phyloP scores from a whole-genome alignment of 352 stramenopile species.

The Phytopythium cucurbitacearum region DNA sequence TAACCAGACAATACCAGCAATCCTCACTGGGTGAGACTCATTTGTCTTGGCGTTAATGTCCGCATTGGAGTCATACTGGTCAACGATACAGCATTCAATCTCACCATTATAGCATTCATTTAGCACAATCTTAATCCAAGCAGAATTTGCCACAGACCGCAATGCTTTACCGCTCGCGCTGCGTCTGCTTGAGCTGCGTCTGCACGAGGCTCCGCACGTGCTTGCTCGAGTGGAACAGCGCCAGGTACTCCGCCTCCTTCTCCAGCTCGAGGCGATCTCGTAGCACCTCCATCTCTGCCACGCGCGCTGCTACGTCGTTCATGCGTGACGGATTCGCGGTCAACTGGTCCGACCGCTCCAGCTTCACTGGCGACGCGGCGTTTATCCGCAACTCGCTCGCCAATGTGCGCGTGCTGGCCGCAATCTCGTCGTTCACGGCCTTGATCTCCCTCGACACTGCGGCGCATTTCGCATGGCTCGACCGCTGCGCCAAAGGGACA shows the following conservation, averaged over 20 bases:
- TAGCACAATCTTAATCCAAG: too few species aligned
- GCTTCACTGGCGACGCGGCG: not conserved
- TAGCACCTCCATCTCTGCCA: too few species aligned
- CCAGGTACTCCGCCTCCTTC: constrained; percentile 1
- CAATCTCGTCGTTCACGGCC: not conserved
- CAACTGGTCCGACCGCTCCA: not conserved
- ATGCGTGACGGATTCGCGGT: not conserved
- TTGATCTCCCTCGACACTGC: constrained; percentile 6
- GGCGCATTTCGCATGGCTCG: constrained; percentile 11
- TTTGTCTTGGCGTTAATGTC: too few species aligned
- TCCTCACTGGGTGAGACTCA: too few species aligned
- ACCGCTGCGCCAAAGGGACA: constrained; percentile 3
- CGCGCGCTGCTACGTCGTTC: not conserved
- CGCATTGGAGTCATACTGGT: too few species aligned
- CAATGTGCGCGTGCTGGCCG: not conserved
- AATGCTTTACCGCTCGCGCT: too few species aligned
- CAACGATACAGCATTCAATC: too few species aligned
- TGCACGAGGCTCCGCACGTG: not conserved
- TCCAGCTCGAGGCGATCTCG: not conserved
- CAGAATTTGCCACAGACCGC: too few species aligned
- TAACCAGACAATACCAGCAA: too few species aligned
- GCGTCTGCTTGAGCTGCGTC: not conserved
- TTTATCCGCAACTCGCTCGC: not conserved
- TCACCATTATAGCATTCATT: too few species aligned
- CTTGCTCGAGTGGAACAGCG: constrained; percentile 1